Base-by-base conservation (phyloP, 805 yeast genomes). In the Pichia cabralensis region DNA sequence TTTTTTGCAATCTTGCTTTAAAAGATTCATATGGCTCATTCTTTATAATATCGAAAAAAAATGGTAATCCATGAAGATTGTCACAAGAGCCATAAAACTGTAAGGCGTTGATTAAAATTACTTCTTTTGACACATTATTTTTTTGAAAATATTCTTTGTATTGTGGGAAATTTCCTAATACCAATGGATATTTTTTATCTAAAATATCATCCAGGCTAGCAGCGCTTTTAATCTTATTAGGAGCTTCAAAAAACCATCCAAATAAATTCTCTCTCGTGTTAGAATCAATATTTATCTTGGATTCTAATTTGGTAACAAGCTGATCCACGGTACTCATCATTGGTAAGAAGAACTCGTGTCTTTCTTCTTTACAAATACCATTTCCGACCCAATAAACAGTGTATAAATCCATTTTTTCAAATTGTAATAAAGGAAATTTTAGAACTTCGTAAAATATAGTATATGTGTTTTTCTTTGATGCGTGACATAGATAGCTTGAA, bases 61-160 rank as follows among this genome's bases (percentile, higher is more conserved):
- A 88, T 4, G 96, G 94, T 31, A 80, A 65, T n/a, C 95, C 88
- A 55, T 88, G 97, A 27, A 66, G 60, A 42, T 64, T 64, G 28
- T 64, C 67, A 18, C 78, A 64, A 26, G 77, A 81, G 46, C 80
- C 82, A 54, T 77, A 71, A 58, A 79, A 88, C 51, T 86, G 96
- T 44, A 75, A 65, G 2, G 79, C 94, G 4, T 81, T 70, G 2
- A 82, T 67, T 27, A 80, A 48, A 3, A 22, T 17, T n/a, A 33
- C 34, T 22, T 34, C 25, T 45, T 64, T 67, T 17, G 50, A 40
- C 14, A 27, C 35, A 14, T 44, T 44, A 4, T 41, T 41, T 8
- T 35, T 44, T 4, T 41, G 41, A 10, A 34, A 38, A 14, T 39
- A 24, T 17, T 48, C 46, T 17, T 42, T 46, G 31, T 37, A 52